Base-by-base conservation (phyloP, 2,329 filamentous ascomycete genomes). In the Zymoseptoria tritici region DNA sequence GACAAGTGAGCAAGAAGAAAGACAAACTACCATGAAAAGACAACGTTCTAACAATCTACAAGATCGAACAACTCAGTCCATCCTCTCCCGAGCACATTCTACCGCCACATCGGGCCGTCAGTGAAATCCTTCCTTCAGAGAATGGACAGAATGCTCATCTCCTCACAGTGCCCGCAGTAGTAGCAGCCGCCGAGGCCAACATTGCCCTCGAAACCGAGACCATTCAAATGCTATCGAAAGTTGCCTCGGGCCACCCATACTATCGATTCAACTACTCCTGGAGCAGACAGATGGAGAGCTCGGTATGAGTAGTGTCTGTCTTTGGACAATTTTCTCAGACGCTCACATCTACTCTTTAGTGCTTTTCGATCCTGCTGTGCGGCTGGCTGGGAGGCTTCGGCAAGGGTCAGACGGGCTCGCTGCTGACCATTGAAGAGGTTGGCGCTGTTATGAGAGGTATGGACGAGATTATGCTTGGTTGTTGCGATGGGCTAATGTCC, bases 251-350 rank as follows among this genome's bases (percentile, higher is more conserved):
- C 73, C 88, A 95, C 70, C 93, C 94, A 0, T 99, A 97, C 80
- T 99, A 97, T 85, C 97, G 96, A 83, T 97, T 95, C 79, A 97
- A 97, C 76, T 79, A 81, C 59, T 85, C 91, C 73, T 99, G 94
- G 94, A 83, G 85, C 26, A 85, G 90, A 60, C 85, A 89, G 70
- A 78, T 97, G 57, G 93, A 97, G 75, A 90, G 90, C 73, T 84
- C 90, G 52, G 84, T 83, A 82, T 81, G 77, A 80, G 76, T 52
- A 21, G 50, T 8, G 29, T 29, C 22, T 24, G 20, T 11, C 9
- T 51, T 22, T 1, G 13, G 29, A 84, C 81, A 76, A 78, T 52
- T 80, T 80, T 62, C 77, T 79, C 2, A 79, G 16, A 54, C n/a
- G 11, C 29, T 29, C 13, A 52, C 19, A 55, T 56, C 31, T 29